Conservation (phyloP, 768 basidiomycete species). For the Asterophora lycoperdoides region DNA sequence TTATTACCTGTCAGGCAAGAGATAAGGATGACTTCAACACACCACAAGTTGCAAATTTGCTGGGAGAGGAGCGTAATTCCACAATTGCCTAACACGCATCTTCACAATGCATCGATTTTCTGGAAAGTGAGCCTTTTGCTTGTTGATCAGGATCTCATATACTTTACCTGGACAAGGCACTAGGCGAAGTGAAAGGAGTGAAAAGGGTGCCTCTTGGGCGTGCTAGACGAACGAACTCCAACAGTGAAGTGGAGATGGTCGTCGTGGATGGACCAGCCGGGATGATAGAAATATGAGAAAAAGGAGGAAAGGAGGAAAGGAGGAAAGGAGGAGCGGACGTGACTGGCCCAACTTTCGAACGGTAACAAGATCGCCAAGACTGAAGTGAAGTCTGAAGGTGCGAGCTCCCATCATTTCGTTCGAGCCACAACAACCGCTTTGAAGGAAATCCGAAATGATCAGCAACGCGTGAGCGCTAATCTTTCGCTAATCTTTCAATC, state of each 20-base stretch:
- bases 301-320: conserved; percentile 19
- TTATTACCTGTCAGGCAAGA: background rate
- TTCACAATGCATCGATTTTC: background rate
- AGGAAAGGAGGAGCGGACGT: background rate
- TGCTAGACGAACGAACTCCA: conserved; percentile 16
- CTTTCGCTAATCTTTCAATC: too few species aligned
- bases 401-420: conserved; percentile 22
- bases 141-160: background rate
- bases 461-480: background rate
- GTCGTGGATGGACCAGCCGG: conserved; percentile 26
- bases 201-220: conserved; percentile 42
- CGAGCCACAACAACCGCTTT: conserved; percentile 8
- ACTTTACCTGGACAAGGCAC: conserved; percentile 7
- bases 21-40: conserved; percentile 18
- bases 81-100: conserved; percentile 27
- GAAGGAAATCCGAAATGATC: background rate
- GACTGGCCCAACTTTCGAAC: background rate
- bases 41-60: conserved; percentile 46
- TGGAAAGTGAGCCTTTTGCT: background rate
- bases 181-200: conserved; percentile 16
- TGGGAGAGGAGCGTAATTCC: conserved; percentile 30
- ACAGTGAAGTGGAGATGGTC: conserved; percentile 24
- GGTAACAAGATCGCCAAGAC: background rate
- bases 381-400: too few species aligned
- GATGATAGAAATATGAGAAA: conserved; percentile 21